Evolutionary conservation across 345 rosid species (phyloP), one percentile per base, ranked within the genome.

Genomic region (Isatis tinctoria): DNA sequence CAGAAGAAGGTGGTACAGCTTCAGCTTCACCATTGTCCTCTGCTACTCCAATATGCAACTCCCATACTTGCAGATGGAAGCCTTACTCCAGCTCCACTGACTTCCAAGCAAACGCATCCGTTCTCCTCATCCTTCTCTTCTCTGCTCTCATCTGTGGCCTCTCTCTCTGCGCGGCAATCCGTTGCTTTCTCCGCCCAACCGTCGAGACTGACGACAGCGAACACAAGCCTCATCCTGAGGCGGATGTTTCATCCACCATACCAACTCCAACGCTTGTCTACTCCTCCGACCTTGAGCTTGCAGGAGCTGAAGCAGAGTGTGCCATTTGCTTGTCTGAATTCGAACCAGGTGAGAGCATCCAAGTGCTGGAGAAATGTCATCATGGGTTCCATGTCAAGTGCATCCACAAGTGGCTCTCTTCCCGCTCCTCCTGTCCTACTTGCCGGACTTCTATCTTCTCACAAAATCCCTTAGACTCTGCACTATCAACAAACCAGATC

Each of bases 331-430:
- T 92, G 82, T 75, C 80, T 2, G 96, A 88, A 63, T 92, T 87
- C 53, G 82, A 63, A 5, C 83, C 81, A 51, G 96, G 92, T 10
- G 96, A 90, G 14, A 82, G 78, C 4, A 74, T 92, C 26, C 82
- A 83, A 69, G 85, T 88, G 36, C 33, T 92, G 73, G 87, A 73
- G 54, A 77, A 78, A 61, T 92, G 96, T 69, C 78, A 84, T 4
- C 96, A 92, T 80, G 92, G 92, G 5, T 92, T 92, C 77, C 97
- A 92, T 78, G 87, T 79, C 26, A 78, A 72, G 13, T 92, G 97
- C 69, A 87, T 92, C 18, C 86, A 83, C 65, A 80, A 70, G 17
- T 89, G 93, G 97, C 70, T 89, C 32, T 74, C 78, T 51, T 81
- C 90, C 6, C 89, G 78, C 79, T 76, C 86, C 16, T 85, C 97